Evolutionary conservation across 495 filamentous ascomycete species (phyloP).

Genomic region (Annulohypoxylon moriforme): DNA sequence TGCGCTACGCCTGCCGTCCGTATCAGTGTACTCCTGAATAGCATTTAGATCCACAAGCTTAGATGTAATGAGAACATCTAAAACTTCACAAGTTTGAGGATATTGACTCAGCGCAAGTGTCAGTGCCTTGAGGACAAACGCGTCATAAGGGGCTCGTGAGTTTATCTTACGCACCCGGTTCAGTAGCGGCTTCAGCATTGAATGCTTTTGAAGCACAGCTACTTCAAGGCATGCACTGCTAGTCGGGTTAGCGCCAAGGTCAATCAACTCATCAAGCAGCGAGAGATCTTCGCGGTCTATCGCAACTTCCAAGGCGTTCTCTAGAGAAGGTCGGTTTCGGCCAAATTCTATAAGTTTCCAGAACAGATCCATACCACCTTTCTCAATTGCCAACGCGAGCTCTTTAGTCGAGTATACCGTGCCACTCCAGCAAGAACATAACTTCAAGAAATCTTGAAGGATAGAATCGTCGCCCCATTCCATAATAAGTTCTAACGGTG

Average conservation of each 20-base stretch:
- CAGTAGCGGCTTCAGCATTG: background rate
- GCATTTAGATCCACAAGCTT: background rate
- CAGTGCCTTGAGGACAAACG: background rate
- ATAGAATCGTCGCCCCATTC: background rate
- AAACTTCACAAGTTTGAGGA: background rate
- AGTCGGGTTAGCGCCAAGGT: background rate
- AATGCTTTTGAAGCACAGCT: background rate
- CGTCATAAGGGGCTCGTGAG: background rate
- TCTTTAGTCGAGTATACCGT: background rate
- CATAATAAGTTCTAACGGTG: background rate
- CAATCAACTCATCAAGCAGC: background rate
- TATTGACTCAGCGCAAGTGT: background rate
- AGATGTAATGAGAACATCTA: background rate
- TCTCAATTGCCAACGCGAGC: background rate
- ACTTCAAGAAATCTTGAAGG: background rate
- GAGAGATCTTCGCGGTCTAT: background rate
- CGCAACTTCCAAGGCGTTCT: background rate
- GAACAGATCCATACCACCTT: background rate
- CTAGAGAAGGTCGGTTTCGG: background rate
- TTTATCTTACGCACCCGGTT: background rate
- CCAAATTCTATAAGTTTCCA: background rate
- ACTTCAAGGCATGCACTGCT: background rate
- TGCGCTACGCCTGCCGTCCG: background rate
- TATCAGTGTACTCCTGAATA: background rate
- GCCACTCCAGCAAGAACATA: background rate